phyloP scores from a whole-genome alignment of 768 basidiomycete genomes.

The Boletus vinaceobasis region DNA sequence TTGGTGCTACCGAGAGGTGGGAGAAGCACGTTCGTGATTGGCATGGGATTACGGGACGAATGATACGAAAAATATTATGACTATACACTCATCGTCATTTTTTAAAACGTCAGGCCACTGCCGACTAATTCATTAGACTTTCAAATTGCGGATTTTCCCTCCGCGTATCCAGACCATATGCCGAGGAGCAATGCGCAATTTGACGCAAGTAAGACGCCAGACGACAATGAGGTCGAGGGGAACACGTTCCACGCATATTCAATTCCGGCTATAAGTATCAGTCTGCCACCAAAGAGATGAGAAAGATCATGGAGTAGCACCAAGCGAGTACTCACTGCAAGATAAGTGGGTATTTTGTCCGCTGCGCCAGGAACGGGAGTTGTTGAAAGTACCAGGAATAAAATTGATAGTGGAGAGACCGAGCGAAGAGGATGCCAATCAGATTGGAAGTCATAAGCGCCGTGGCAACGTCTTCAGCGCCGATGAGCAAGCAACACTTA shows the following conservation, averaged over 20 bases:
- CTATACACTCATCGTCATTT: not conserved
- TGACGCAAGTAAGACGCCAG: constrained; percentile 48
- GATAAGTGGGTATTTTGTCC: constrained; percentile 58
- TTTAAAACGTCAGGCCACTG: not conserved
- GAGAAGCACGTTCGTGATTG: constrained; percentile 75
- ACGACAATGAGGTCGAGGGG: constrained; percentile 73
- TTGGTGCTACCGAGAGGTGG: constrained; percentile 81
- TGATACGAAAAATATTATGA: constrained; percentile 6
- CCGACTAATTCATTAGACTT: not conserved
- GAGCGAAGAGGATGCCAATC: constrained; percentile 86
- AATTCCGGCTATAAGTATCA: constrained; percentile 55
- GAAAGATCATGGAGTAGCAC: constrained; percentile 1
- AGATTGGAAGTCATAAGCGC: constrained; percentile 89
- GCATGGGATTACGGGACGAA: constrained; percentile 50
- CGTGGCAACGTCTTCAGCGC: constrained; percentile 64
- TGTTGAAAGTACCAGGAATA: constrained; percentile 97
- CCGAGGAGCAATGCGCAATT: constrained; percentile 54
- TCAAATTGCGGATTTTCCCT: constrained; percentile 29
- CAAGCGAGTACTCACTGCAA: constrained; percentile 50
- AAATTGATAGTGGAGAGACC: constrained; percentile 97
- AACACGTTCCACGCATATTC: constrained; percentile 90
- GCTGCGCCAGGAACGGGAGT: constrained; percentile 78
- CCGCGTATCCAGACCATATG: constrained; percentile 49
- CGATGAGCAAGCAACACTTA: constrained; percentile 13
- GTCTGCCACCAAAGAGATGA: constrained; percentile 37